Evolutionary conservation across 768 basidiomycete genomes (phyloP), one percentile per base, ranked within the genome.

Genomic region (Auricularia sp.): DNA sequence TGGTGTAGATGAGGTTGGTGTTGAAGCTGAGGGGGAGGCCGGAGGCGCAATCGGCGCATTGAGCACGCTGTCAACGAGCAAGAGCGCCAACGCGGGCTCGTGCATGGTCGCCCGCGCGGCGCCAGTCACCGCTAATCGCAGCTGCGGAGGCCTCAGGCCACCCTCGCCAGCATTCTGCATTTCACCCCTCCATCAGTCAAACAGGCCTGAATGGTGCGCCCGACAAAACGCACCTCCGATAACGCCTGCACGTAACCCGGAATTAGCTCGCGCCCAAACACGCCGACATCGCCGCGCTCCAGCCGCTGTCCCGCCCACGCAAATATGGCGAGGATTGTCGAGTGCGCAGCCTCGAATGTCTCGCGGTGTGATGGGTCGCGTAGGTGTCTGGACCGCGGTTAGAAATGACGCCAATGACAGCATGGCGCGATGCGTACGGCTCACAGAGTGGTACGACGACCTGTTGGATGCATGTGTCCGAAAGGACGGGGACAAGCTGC

Each of bases 261-360:
- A 1, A 90, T 80, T 69, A 92, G 77, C 77, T 80, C 66, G 81
- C 82, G 2, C 79, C 78, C 66, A 86, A 83, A 13, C 65, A 54
- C 66, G 13, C 66, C 66, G 45, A 47, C 54, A 47, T 29, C 62
- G 10, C 63, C 24, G 45, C 61, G 34, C 16, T 66, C 54, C 29
- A 63, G 29, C 62, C 29, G 64, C 62, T 45, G 61, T 47, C 7
- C 62, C 44, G 18, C 24, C 62, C 56, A 45, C 62, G 88, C 82
- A 70, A 92, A 87, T 47, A 92, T 78, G 3, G 92, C 81, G 14
- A 95, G 77, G 42, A 94, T 76, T 34, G 90, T 89, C 8, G 92
- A 94, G 72, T 94, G 93, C 1, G 92, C 85, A 0, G 90, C 88
- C 73, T 95, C 92, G 69, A 85, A 94, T n/a, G 85, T 85, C 68